Evolutionary conservation across 192 early-diverging fungal species (phyloP).

Genomic region (Umbelopsis ramanniana): DNA sequence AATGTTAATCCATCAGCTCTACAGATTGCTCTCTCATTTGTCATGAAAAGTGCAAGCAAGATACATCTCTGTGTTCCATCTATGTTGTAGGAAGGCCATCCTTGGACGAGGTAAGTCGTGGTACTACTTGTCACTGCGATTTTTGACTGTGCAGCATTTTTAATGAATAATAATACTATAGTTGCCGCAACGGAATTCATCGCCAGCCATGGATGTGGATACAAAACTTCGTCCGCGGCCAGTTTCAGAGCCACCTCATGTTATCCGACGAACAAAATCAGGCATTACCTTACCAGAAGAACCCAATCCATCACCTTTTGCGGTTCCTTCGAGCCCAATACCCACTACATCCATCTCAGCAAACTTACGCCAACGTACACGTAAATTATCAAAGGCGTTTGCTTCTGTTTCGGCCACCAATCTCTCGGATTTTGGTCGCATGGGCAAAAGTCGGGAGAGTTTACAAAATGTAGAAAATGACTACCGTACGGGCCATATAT

Average conservation of each 20-base stretch:
- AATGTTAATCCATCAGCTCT: background rate
- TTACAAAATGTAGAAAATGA: background rate
- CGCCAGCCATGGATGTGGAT: background rate
- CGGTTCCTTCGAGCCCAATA: background rate
- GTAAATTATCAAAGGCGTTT: conserved; percentile 25
- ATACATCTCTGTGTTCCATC: background rate
- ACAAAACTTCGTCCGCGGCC: background rate
- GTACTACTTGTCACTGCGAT: background rate
- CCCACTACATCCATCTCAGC: conserved; percentile 11
- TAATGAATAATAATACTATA: background rate
- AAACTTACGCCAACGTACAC: conserved; percentile 23
- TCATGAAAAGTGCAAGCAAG: conserved; percentile 39
- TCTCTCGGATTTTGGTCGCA: conserved; percentile 4
- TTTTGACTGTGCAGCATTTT: background rate
- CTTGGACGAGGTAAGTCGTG: background rate
- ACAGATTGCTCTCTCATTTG: conserved; percentile 43
- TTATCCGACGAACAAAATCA: background rate
- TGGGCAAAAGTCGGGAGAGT: background rate
- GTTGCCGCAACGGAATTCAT: background rate
- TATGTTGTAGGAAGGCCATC: background rate
- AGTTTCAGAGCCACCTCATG: conserved; percentile 2
- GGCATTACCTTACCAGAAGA: conserved; percentile 12
- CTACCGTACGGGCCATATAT: background rate
- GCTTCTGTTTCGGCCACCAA: conserved; percentile 12
- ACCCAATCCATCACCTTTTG: background rate